These are phyloP conservation scores for Begonia fuchsioides DNA, from an alignment of 306 rosid species.

Conservation along the genomic window DNA sequence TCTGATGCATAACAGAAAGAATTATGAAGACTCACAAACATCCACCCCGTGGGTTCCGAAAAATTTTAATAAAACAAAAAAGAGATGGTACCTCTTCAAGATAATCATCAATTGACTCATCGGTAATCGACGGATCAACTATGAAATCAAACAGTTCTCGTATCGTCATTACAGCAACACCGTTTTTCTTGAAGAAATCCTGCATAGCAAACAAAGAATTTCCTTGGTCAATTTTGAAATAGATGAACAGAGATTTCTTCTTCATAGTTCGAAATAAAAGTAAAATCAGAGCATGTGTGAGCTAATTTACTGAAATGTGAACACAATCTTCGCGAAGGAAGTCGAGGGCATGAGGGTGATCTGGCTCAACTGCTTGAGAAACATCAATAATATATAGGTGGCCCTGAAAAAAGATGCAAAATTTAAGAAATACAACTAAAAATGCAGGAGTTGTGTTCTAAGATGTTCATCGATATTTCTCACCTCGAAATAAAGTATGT, in stretches of 20 bases:
- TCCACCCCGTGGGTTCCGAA: neutral
- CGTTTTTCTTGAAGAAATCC: constrained; percentile 74
- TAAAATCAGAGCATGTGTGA: neutral
- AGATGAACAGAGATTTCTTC: neutral
- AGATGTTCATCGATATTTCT: neutral
- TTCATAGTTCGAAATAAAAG: neutral
- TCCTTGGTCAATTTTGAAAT: neutral
- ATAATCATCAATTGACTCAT: constrained; percentile 58
- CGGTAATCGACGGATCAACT: constrained; percentile 69
- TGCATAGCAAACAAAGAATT: constrained; percentile 21
- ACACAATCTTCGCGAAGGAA: constrained; percentile 71
- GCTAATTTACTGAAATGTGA: constrained; percentile 56
- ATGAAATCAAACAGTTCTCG: constrained; percentile 79
- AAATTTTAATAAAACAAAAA: neutral
- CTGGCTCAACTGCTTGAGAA: constrained; percentile 90
- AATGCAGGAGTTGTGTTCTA: neutral
- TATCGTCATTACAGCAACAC: constrained; percentile 86
- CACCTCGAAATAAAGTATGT: constrained; percentile 76
- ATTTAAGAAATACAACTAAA: neutral
- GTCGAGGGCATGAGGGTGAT: constrained; percentile 77
- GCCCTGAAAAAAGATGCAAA: constrained; percentile 36
- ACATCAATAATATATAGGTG: constrained; percentile 80
- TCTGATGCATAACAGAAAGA: constrained; percentile 21
- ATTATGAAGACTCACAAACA: neutral
- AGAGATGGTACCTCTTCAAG: constrained; percentile 51